Evolutionary conservation across 345 rosid species (phyloP), one percentile per base, ranked within the genome.

Genomic region (Conringia planisiliqua): DNA sequence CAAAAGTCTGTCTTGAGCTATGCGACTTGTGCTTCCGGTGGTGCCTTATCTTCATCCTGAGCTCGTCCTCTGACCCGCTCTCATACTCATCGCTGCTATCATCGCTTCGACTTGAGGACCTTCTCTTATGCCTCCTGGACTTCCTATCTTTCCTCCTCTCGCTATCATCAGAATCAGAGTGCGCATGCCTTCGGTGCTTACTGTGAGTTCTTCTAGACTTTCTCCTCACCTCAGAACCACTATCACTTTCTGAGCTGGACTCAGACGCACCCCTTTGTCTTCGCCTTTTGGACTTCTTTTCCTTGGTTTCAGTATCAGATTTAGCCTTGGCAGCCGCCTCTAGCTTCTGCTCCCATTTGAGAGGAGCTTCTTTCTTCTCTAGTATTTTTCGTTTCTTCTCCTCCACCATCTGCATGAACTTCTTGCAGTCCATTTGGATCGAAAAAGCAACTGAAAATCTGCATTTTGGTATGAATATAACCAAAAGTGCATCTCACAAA

Each of bases 321-420:
- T 79, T 84, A 0, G 96, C 95, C 67, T 85, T 87, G 5, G 90
- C 92, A 75, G 93, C 93, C 36, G 96, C 92, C 83, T 95, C 97
- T 20, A 95, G 81, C 89, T 90, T 95, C 83, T 90, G 96, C 84
- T 95, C 92, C 99, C 99, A 92, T 82, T 89, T 86, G 77, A 92
- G 38, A 71, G 93, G 97, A 48, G 96, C 97, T 85, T 91, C 95
- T 71, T 82, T 83, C 85, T 79, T 89, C 86, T 90, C 93, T 56
- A 92, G 77, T 58, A 83, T 84, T 81, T 85, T 86, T 81, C 85
- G 86, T 83, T 90, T 92, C 71, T 91, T 92, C 88, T 95, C 97
- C 85, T 95, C 97, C 24, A 92, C 97, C 92, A 95, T 47, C 79
- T 89, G 96, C 68, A 92, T 89, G 86, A 94, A 94, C 83, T 77